Base-by-base conservation (phyloP, 139 green algal species). In the Axilococcus clingmanii region DNA sequence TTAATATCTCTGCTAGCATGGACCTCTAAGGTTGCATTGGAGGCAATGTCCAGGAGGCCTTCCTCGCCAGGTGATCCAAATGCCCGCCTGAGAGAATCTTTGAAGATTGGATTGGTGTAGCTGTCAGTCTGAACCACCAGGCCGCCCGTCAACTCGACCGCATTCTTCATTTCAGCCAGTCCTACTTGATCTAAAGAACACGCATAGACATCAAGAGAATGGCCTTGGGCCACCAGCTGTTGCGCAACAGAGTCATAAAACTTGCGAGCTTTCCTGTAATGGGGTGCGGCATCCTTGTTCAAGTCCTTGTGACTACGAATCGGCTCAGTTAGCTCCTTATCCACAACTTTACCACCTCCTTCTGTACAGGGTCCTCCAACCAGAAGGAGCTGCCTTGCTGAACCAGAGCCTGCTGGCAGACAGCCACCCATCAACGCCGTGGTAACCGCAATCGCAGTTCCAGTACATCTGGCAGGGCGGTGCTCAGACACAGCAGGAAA, bases 101-200 rank as follows among this genome's bases (percentile, higher is more conserved):
- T 81, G 75, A 97, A 97, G 28, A 94, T 77, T 11, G 78, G 54
- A 61, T 95, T 93, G 54, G 71, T 52, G 70, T 85, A 97, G 29
- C 74, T 88, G 79, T 89, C 89, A 1, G 85, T 80, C 45, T 66
- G 63, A 42, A 97, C 84, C 15, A 85, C 65, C 31, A 95, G 55
- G 30, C 90, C 90, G 32, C 90, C 90, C 9, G 82, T 94, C 34
- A 44, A 61, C 66, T 96, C 85, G 40, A 94, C 73, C 15, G 68
- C 67, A 17, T 74, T 66, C 63, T 93, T 88, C 90, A 97, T 97
- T 72, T 97, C 90, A 2, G 80, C 78, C 33, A 97, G 63, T n/a
- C 90, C 90, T 20, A 91, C 85, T 77, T 96, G 87, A 62, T 99
- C 92, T 25, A 99, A 77, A 2, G 92, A 79, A 64, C 84, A 97